Evolutionary conservation across 225 moss, liverwort and hornwort genomes (phyloP).

Genomic region (Bryum argenteum): DNA sequence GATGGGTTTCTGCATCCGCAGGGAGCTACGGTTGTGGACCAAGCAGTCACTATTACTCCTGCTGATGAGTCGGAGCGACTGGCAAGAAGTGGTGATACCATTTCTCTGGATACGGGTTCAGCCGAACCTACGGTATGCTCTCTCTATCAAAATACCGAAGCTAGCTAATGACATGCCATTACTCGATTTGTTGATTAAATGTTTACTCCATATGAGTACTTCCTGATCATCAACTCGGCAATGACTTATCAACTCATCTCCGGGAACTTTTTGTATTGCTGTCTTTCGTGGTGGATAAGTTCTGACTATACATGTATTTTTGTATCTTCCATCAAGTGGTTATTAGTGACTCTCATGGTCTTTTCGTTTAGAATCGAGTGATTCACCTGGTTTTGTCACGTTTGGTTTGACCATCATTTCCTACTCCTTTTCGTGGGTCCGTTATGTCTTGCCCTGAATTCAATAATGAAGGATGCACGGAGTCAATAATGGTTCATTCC

Average conservation of each 20-base stretch:
- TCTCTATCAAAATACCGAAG: not conserved
- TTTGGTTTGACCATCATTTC: constrained; percentile 2
- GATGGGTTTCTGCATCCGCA: constrained; percentile 34
- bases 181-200: not conserved
- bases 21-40: constrained; percentile 97
- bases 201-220: not conserved
- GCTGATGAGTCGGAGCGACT: constrained; percentile 77
- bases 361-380: constrained; percentile 3
- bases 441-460: not conserved
- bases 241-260: not conserved
- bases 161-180: not conserved
- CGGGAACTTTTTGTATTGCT: not conserved
- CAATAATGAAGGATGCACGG: not conserved
- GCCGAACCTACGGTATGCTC: constrained; percentile 45
- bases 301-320: not conserved
- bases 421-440: constrained; percentile 7
- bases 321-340: not conserved
- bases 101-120: constrained; percentile 45
- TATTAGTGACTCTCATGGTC: not conserved
- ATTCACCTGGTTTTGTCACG: not conserved
- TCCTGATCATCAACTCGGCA: too few species aligned
- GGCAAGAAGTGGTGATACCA: constrained; percentile 48
- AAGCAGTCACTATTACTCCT: constrained; percentile 85
- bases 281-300: not conserved
- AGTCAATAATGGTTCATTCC: not conserved